Percentiles rank a stretch among this genome's conserved stretches.
Evolutionary conservation across 208 protist genomes (phyloP).

Genomic region (Crithidia bombi): DNA sequence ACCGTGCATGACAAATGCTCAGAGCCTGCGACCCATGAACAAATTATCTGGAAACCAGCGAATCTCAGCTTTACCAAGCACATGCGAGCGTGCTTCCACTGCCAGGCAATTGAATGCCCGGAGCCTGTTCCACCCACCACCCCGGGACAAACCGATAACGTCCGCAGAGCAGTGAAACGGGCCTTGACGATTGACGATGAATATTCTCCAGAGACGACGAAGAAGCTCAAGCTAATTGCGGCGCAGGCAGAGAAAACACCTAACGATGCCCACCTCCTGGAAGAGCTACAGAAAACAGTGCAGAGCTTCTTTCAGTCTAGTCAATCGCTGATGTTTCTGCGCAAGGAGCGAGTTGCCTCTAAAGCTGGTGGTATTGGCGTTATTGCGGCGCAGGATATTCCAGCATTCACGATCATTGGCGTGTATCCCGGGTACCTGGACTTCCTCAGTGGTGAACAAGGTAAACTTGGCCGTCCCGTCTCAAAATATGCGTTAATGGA

Average conservation of each 20-base stretch:
- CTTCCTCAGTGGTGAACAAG: constrained; percentile 72
- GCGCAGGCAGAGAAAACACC: constrained; percentile 16
- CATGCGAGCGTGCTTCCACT: constrained; percentile 65
- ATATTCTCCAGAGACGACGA: constrained; percentile 36
- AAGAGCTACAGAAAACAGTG: constrained; percentile 32
- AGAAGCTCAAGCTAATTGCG: constrained; percentile 19
- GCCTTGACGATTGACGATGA: constrained; percentile 56
- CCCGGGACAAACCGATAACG: constrained; percentile 39
- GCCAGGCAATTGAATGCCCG: constrained; percentile 41
- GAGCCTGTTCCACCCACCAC: neutral
- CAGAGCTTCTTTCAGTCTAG: constrained; percentile 63
- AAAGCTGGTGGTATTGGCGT: constrained; percentile 76
- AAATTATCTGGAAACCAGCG: constrained; percentile 71
- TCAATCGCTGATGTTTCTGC: constrained; percentile 47
- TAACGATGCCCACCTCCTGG: constrained; percentile 33
- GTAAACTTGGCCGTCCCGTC: constrained; percentile 63
- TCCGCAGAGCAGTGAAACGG: constrained; percentile 45
- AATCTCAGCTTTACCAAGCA: constrained; percentile 52
- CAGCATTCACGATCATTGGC: constrained; percentile 74
- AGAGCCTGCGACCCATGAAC: constrained; percentile 35
- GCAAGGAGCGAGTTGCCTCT: constrained; percentile 38
- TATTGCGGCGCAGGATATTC: constrained; percentile 65
- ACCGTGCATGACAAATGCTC: constrained; percentile 71
- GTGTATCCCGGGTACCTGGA: constrained; percentile 87
- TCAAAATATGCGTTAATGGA: constrained; percentile 84